phyloP scores from a whole-genome alignment of 257 asterid species.

The Jacaranda mimosifolia region DNA sequence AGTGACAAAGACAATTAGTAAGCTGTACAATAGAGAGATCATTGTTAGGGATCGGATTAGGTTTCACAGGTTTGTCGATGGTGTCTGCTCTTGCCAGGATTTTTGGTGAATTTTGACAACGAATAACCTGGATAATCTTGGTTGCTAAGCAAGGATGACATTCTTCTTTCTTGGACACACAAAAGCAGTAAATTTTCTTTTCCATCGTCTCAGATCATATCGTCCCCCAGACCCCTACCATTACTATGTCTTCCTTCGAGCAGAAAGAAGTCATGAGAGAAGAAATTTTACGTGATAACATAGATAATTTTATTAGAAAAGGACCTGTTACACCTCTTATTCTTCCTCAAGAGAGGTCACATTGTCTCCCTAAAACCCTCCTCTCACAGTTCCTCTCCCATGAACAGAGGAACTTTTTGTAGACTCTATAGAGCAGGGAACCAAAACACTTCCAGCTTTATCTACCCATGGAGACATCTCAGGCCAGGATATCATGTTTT shows the following conservation, averaged over 20 bases:
- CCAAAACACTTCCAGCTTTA: constrained; percentile 1
- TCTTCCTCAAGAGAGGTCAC: not conserved
- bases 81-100: constrained; percentile 69
- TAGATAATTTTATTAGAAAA: constrained; percentile 22
- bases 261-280: not conserved
- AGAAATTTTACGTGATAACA: not conserved
- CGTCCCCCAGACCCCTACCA: too few relatives aligned
- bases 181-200: too few relatives aligned
- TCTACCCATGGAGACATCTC: not conserved
- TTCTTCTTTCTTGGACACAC: not conserved
- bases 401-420: not conserved
- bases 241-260: not conserved
- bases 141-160: constrained; percentile 4
- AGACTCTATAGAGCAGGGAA: not conserved
- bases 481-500: not conserved
- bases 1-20: constrained; percentile 67
- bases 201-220: too few relatives aligned
- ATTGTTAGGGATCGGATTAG: constrained; percentile 69
- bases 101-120: constrained; percentile 55
- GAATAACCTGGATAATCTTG: not conserved
- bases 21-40: constrained; percentile 66
- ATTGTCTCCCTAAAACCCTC: not conserved
- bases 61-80: constrained; percentile 65
- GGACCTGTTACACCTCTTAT: constrained; percentile 11
- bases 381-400: not conserved